A percentile compares a stretch with the other conserved stretches of the same genome.
These are phyloP conservation scores for Penicillium arizonense DNA, from an alignment of 495 filamentous ascomycete genomes.

Conservation along the genomic window DNA sequence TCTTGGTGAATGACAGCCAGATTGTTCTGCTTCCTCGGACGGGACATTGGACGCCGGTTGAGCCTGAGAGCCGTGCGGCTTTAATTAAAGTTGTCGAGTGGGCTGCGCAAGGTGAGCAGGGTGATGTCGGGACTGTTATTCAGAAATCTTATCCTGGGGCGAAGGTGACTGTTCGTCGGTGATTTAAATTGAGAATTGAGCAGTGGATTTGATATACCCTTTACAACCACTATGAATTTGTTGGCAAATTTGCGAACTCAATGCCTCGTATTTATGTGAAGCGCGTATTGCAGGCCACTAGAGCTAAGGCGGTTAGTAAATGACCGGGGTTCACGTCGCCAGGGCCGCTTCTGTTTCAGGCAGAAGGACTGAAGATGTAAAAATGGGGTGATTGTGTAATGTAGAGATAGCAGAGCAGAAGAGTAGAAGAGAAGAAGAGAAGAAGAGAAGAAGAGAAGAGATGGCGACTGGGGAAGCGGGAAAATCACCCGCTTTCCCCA, in stretches of 20 bases:
- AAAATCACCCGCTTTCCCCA: too few species aligned
- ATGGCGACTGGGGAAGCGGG: too few species aligned
- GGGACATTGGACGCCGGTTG: conserved; percentile 44
- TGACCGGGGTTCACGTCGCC: not conserved
- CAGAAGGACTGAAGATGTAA: too few species aligned
- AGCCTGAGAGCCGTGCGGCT: conserved; percentile 35
- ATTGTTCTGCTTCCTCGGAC: conserved; percentile 38
- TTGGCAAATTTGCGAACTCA: not conserved
- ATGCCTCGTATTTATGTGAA: not conserved
- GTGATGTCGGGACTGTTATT: conserved; percentile 30
- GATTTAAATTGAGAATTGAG: not conserved
- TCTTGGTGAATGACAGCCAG: conserved; percentile 37
- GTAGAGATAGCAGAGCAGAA: not conserved
- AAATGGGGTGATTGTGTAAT: not conserved
- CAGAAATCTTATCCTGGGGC: conserved; percentile 31
- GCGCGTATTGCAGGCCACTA: not conserved
- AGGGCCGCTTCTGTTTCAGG: not conserved
- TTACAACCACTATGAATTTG: not conserved
- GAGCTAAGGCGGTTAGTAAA: not conserved
- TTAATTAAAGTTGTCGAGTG: conserved; percentile 34
- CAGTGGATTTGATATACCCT: not conserved
- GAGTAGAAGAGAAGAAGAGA: not conserved
- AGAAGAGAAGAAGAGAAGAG: not conserved
- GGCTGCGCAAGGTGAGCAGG: conserved; percentile 37
- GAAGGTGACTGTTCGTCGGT: conserved; percentile 33